Evolutionary conservation across 2,329 filamentous ascomycete genomes (phyloP).

Genomic region (Aureobasidium lini): DNA sequence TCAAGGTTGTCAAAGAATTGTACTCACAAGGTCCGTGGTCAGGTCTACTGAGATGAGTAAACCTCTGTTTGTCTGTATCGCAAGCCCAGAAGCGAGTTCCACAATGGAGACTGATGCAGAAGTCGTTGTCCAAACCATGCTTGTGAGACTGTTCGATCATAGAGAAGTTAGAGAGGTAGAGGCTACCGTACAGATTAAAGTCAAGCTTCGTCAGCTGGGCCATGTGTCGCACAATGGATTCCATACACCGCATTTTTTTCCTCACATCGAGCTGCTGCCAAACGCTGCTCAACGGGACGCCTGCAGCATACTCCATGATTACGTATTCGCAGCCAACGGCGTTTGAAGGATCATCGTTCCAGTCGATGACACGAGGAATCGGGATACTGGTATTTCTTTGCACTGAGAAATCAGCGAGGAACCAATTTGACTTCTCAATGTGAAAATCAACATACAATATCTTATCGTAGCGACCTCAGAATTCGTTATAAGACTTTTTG

Average conservation of each 20-base stretch:
- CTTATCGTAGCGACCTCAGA: slow-evolving; percentile 41
- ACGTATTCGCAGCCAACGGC: slow-evolving; percentile 33
- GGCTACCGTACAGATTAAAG: slow-evolving; percentile 10
- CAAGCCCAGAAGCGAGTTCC: slow-evolving; percentile 4
- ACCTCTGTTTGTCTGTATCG: neutral
- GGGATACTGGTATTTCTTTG: slow-evolving; percentile 34
- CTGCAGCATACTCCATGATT: slow-evolving; percentile 32
- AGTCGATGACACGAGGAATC: slow-evolving; percentile 37
- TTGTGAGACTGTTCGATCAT: neutral
- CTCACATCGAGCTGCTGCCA: slow-evolving; percentile 4
- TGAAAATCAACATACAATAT: slow-evolving; percentile 12
- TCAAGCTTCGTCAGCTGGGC: slow-evolving; percentile 9
- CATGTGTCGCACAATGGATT: slow-evolving; percentile 8
- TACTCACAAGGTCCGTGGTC: slow-evolving; percentile 3
- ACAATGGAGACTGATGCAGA: slow-evolving; percentile 11
- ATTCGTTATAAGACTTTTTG: slow-evolving; percentile 29
- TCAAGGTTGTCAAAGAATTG: neutral
- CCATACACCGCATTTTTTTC: slow-evolving; percentile 7
- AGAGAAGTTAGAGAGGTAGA: slow-evolving; percentile 7
- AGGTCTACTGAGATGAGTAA: neutral
- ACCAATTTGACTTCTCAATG: slow-evolving; percentile 6
- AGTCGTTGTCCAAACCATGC: neutral
- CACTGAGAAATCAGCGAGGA: slow-evolving; percentile 10
- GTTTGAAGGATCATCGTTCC: slow-evolving; percentile 29
- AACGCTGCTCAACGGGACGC: slow-evolving; percentile 28